These are phyloP conservation scores for Wickerhamiella bombiphila DNA, from an alignment of 805 yeast species.

Conservation along the genomic window DNA sequence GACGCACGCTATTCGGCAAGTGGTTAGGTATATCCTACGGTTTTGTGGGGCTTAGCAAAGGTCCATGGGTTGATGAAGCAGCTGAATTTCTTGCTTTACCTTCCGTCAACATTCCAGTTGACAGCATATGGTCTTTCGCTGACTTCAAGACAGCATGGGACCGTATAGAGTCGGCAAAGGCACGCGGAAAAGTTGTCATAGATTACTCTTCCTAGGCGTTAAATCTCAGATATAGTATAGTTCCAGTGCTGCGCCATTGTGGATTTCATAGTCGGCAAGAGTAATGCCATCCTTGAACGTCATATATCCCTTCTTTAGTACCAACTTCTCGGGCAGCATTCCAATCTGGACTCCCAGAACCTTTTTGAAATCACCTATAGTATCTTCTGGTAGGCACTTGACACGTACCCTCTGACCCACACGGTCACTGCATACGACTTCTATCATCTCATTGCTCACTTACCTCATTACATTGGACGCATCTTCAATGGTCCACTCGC, in stretches of 20 bases:
- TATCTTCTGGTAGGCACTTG: constrained; percentile 69
- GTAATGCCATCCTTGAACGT: constrained; percentile 80
- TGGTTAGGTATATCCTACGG: constrained; percentile 21
- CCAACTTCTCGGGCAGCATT: constrained; percentile 43
- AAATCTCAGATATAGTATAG: constrained; percentile 35
- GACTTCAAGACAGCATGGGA: constrained; percentile 39
- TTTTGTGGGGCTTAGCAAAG: constrained; percentile 7
- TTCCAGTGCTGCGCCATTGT: constrained; percentile 77
- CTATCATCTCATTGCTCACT: constrained; percentile 31
- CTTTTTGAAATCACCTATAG: constrained; percentile 80
- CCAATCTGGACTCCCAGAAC: constrained; percentile 75
- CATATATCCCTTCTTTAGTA: constrained; percentile 73
- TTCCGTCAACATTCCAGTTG: constrained; percentile 34
- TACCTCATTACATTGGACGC: no score
- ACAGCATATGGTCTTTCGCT: constrained; percentile 36
- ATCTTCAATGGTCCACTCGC: no score
- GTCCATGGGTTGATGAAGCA: constrained; percentile 31
- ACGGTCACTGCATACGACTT: constrained; percentile 58
- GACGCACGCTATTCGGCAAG: constrained; percentile 20
- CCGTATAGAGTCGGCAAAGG: constrained; percentile 31
- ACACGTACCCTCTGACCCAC: constrained; percentile 79
- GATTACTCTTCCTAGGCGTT: constrained; percentile 8
- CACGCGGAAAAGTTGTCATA: constrained; percentile 57
- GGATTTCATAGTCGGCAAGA: constrained; percentile 88
- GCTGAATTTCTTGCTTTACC: constrained; percentile 34